phyloP scores from a whole-genome alignment of 2,329 filamentous ascomycete species.

The Macrophomina pseudophaseolina region DNA sequence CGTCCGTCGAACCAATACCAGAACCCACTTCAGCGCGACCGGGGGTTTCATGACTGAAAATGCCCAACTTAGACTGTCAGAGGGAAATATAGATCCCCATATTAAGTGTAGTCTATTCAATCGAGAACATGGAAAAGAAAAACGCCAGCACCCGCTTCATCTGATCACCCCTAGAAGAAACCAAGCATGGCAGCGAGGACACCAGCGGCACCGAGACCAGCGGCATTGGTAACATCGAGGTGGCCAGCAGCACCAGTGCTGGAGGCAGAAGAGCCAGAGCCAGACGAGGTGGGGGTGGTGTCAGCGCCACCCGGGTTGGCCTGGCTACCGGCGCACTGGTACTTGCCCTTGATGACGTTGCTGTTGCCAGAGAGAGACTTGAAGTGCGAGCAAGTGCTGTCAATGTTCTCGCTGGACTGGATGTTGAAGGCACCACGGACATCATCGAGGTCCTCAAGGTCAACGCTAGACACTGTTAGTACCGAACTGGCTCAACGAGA shows the following conservation, averaged over 20 bases:
- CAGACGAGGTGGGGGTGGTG: slow-evolving; percentile 41
- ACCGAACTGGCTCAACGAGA: not conserved
- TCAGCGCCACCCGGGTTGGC: slow-evolving; percentile 44
- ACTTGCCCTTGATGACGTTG: slow-evolving; percentile 50
- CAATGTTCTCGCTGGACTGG: slow-evolving; percentile 51
- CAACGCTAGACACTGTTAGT: slow-evolving; percentile 62
- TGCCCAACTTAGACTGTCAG: slow-evolving; percentile 21
- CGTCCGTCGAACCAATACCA: slow-evolving; percentile 8
- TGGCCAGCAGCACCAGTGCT: slow-evolving; percentile 46
- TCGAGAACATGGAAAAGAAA: slow-evolving; percentile 31
- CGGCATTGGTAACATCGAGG: slow-evolving; percentile 46
- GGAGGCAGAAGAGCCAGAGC: slow-evolving; percentile 31
- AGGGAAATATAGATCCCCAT: slow-evolving; percentile 13
- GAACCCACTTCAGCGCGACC: slow-evolving; percentile 13
- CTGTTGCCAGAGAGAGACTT: slow-evolving; percentile 44
- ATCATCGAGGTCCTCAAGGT: slow-evolving; percentile 62
- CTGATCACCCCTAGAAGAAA: slow-evolving; percentile 47
- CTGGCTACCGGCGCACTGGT: slow-evolving; percentile 48
- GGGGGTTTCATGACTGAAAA: slow-evolving; percentile 15
- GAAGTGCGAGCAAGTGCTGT: slow-evolving; percentile 48
- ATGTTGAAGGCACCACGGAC: slow-evolving; percentile 58
- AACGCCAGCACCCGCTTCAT: slow-evolving; percentile 41
- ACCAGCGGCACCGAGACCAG: slow-evolving; percentile 52
- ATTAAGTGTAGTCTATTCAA: slow-evolving; percentile 46
- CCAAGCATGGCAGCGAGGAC: slow-evolving; percentile 55